These are phyloP conservation scores for Xylaria nigripes DNA, from an alignment of 495 filamentous ascomycete species.

Conservation along the genomic window DNA sequence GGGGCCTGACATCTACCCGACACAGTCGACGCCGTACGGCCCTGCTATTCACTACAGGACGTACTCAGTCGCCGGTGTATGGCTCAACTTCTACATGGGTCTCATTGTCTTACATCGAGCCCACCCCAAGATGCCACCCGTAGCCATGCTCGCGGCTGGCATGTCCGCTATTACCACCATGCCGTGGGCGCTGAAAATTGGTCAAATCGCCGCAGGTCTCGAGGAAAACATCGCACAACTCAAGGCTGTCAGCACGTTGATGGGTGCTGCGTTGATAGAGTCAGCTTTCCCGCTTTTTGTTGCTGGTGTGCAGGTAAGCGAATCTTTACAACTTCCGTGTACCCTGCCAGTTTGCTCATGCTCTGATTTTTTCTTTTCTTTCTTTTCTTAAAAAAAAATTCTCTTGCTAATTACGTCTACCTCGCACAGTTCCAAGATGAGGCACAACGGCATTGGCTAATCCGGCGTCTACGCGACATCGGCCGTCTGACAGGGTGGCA, in stretches of 20 bases:
- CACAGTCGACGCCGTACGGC: conserved; percentile 61
- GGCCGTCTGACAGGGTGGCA: conserved; percentile 81
- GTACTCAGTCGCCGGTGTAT: conserved; percentile 75
- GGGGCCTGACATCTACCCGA: conserved; percentile 61
- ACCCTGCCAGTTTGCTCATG: neutral
- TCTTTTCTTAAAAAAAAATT: neutral
- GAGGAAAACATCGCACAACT: conserved; percentile 53
- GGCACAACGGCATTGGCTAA: conserved; percentile 65
- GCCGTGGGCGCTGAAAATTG: conserved; percentile 62
- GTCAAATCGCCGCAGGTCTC: conserved; percentile 72
- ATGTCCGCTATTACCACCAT: conserved; percentile 63
- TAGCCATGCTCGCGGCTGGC: conserved; percentile 77
- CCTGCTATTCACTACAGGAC: conserved; percentile 74
- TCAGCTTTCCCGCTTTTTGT: conserved; percentile 75
- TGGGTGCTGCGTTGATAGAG: conserved; percentile 76
- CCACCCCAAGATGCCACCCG: conserved; percentile 84
- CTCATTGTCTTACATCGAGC: conserved; percentile 68
- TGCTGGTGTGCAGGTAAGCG: conserved; percentile 57
- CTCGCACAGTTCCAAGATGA: conserved; percentile 56
- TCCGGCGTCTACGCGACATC: conserved; percentile 64
- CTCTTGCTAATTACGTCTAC: neutral
- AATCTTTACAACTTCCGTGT: neutral
- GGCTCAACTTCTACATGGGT: conserved; percentile 75
- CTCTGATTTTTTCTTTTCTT: neutral
- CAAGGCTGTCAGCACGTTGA: conserved; percentile 61